Conservation (phyloP, 495 filamentous ascomycete genomes). For the Daldinia concentrica region DNA sequence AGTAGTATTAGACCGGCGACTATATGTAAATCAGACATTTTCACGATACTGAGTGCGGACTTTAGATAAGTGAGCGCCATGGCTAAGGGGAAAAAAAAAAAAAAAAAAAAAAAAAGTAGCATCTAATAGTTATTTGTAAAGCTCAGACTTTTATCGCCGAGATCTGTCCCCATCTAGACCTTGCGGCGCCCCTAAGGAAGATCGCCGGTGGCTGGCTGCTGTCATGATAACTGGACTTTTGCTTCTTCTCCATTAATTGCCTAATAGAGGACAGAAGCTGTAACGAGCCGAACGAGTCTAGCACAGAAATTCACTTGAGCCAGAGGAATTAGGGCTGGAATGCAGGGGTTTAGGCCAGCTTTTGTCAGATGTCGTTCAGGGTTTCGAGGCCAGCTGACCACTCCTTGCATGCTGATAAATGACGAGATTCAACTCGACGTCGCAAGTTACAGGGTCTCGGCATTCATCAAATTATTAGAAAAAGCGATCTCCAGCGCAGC, state of each 20-base stretch:
- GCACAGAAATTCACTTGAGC: constrained; percentile 23
- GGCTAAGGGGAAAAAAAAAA: constrained; percentile 20
- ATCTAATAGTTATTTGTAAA: constrained; percentile 1
- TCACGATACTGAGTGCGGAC: constrained; percentile 7
- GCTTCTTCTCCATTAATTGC: constrained; percentile 28
- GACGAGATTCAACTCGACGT: constrained; percentile 26
- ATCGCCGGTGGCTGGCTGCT: constrained; percentile 30
- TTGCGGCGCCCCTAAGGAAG: constrained; percentile 24
- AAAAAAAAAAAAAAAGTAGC: background rate
- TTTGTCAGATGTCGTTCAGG: constrained; percentile 40
- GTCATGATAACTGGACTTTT: constrained; percentile 25
- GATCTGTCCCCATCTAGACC: constrained; percentile 9
- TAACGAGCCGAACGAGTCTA: constrained; percentile 33
- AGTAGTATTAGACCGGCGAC: constrained; percentile 23
- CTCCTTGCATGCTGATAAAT: constrained; percentile 40
- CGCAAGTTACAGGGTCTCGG: constrained; percentile 32
- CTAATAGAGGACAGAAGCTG: constrained; percentile 26
- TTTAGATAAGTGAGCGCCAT: constrained; percentile 29
- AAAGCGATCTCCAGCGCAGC: constrained; percentile 20
- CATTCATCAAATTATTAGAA: constrained; percentile 27
- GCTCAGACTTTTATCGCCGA: background rate
- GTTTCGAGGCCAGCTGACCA: constrained; percentile 41
- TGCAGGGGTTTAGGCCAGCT: constrained; percentile 41
- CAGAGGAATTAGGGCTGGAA: constrained; percentile 42
- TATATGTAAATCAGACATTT: constrained; percentile 30